A percentile compares a stretch with the other conserved stretches of the same genome.
These are phyloP conservation scores for Aureobasidium sp. DNA, from an alignment of 2,329 filamentous ascomycete species.

Conservation along the genomic window DNA sequence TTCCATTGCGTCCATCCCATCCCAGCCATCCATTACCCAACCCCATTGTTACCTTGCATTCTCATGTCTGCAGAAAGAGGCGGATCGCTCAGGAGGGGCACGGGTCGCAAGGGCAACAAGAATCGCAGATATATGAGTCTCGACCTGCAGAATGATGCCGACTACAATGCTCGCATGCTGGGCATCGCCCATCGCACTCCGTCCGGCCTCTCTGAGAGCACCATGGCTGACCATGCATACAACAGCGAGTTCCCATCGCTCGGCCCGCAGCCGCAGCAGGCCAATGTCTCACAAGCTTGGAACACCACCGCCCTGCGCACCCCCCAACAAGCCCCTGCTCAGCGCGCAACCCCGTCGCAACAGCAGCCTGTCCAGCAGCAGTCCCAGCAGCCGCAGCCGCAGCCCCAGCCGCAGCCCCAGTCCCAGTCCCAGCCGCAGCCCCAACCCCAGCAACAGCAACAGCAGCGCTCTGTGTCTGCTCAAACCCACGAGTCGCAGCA, in stretches of 20 bases:
- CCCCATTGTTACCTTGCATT: not conserved
- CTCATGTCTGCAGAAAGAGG: not conserved
- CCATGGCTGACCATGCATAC: constrained; percentile 19
- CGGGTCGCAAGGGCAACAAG: not conserved
- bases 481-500: not conserved
- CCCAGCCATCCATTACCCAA: not conserved
- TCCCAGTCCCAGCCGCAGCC: constrained; percentile 38
- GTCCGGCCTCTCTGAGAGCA: not conserved
- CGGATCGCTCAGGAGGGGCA: not conserved
- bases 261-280: constrained; percentile 47
- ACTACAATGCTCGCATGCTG: not conserved
- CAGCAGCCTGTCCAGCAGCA: constrained; percentile 29
- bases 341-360: constrained; percentile 31
- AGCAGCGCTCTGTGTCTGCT: constrained; percentile 25
- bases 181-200: not conserved
- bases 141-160: not conserved
- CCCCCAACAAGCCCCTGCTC: constrained; percentile 25
- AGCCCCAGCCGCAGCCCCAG: constrained; percentile 31
- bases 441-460: constrained; percentile 27
- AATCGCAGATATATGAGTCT: not conserved
- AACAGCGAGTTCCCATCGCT: constrained; percentile 56
- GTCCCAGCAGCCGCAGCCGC: constrained; percentile 34
- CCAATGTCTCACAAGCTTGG: constrained; percentile 46
- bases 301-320: constrained; percentile 49
- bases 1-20: not conserved